Evolutionary conservation across 164 flowering plant species (phyloP).

Genomic region (Vitis riparia): DNA sequence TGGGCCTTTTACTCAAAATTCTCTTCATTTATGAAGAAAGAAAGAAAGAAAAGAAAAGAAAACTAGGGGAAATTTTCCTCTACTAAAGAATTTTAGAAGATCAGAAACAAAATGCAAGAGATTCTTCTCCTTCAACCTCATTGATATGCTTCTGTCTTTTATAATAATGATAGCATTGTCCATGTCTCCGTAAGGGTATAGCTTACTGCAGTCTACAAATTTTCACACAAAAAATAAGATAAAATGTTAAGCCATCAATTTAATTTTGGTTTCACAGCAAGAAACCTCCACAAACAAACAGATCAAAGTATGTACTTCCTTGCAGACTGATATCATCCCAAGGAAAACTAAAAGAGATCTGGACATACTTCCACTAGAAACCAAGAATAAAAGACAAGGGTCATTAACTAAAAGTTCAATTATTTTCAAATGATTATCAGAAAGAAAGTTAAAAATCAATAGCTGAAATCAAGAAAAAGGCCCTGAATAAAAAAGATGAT

Average conservation of each 20-base stretch:
- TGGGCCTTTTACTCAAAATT: not conserved
- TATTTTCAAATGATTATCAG: not conserved
- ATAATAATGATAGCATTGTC: no score
- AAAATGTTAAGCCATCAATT: not conserved
- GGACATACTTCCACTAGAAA: not conserved
- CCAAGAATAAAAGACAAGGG: not conserved
- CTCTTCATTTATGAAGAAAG: no score
- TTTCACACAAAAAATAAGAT: not conserved
- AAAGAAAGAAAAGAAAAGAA: no score
- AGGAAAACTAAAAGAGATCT: not conserved
- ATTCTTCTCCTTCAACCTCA: no score
- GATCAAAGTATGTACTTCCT: not conserved
- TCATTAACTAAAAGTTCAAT: not conserved
- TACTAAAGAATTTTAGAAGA: no score
- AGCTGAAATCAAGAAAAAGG: not conserved
- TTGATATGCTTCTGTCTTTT: no score
- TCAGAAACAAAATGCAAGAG: no score
- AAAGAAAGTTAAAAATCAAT: not conserved
- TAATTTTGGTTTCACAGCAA: not conserved
- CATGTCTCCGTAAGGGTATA: no score
- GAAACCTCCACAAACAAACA: not conserved
- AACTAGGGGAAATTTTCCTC: no score
- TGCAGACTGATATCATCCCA: not conserved
- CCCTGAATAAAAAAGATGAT: not conserved
- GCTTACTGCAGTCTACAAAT: not conserved